These are phyloP conservation scores for Gossypium davidsonii DNA, from an alignment of 441 rosid species.

Conservation along the genomic window DNA sequence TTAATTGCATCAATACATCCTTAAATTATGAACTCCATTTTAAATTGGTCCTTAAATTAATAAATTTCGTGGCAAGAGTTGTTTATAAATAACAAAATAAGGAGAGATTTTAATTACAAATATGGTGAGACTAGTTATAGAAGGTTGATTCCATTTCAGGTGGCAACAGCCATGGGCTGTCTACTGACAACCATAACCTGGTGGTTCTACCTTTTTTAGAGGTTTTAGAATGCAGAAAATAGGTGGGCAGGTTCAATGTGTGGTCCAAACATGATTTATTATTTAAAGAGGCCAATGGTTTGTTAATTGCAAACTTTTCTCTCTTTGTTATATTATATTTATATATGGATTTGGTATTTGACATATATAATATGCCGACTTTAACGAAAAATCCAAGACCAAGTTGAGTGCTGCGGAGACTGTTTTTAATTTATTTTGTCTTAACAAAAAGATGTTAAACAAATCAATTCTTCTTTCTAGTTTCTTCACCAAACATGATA, in stretches of 20 bases:
- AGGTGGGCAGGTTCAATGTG: slow-evolving; percentile 27
- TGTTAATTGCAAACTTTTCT: slow-evolving; percentile 19
- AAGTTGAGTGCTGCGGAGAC: not conserved
- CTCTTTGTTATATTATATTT: slow-evolving; percentile 10
- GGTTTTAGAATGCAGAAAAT: slow-evolving; percentile 16
- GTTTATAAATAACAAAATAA: too few relatives aligned
- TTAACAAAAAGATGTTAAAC: too few relatives aligned
- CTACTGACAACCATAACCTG: slow-evolving; percentile 6
- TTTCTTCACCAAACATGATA: too few relatives aligned
- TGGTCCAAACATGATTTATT: not conserved
- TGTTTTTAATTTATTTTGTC: not conserved
- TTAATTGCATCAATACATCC: too few relatives aligned
- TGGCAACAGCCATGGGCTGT: slow-evolving; percentile 10
- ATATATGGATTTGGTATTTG: not conserved
- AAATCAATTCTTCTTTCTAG: too few relatives aligned
- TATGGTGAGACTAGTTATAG: not conserved
- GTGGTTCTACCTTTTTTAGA: not conserved
- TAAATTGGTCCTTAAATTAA: too few relatives aligned
- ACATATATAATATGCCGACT: slow-evolving; percentile 14
- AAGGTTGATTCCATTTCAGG: slow-evolving; percentile 4
- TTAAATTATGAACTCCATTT: too few relatives aligned
- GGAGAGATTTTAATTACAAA: not conserved
- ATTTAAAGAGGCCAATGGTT: slow-evolving; percentile 14
- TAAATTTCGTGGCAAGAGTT: too few relatives aligned
- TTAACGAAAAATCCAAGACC: not conserved